Conservation (phyloP, 495 filamentous ascomycete genomes). For the Penicillium dipodomyicola region DNA sequence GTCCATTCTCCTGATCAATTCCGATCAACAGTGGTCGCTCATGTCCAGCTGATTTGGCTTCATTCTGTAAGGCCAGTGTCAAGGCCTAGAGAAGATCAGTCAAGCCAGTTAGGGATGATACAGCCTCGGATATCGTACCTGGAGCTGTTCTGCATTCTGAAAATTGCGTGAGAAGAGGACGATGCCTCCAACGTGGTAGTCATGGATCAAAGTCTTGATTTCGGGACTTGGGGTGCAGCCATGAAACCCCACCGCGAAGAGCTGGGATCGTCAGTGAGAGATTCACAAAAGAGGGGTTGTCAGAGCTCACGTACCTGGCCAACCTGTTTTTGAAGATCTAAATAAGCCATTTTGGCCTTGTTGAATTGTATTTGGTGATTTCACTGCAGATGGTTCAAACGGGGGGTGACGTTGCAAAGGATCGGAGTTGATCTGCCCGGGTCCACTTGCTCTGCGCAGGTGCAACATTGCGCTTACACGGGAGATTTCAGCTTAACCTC, state of each 20-base stretch:
- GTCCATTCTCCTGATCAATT: conserved; percentile 46
- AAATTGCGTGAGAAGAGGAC: conserved; percentile 50
- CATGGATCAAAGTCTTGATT: conserved; percentile 48
- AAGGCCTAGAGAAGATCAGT: conserved; percentile 26
- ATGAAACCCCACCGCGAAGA: conserved; percentile 52
- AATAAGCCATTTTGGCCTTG: conserved; percentile 19
- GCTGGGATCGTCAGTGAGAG: conserved; percentile 28
- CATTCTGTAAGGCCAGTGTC: conserved; percentile 38
- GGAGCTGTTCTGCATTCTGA: conserved; percentile 38
- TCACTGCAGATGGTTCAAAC: neutral
- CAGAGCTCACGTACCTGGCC: conserved; percentile 28
- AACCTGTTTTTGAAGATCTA: conserved; percentile 34
- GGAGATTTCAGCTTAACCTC: neutral
- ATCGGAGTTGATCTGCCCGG: conserved; percentile 3
- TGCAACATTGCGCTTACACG: conserved; percentile 1
- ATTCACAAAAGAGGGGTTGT: neutral
- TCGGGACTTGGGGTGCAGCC: conserved; percentile 43
- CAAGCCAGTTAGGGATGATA: conserved; percentile 5
- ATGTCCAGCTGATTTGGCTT: conserved; percentile 40
- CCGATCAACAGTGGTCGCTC: conserved; percentile 43
- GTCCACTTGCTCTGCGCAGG: neutral
- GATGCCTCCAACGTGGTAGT: conserved; percentile 45
- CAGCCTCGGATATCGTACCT: conserved; percentile 21
- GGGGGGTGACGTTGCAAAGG: neutral
- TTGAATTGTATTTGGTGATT: neutral